Evolutionary conservation across 768 basidiomycete species (phyloP).

Genomic region (Tylopilus plumbeoviolaceoides): DNA sequence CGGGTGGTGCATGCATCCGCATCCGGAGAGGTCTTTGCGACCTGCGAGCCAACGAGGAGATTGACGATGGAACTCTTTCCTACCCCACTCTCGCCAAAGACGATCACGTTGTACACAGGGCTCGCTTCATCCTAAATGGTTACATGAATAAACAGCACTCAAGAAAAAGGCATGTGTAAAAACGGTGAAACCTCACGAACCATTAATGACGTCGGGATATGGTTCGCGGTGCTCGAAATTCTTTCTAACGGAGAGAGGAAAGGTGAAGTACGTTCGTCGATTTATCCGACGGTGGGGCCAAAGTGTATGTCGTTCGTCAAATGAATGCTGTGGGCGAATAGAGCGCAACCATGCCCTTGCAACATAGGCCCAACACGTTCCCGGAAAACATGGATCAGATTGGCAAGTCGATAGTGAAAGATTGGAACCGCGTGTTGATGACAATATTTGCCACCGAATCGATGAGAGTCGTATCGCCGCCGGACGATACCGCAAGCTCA

Average conservation of each 20-base stretch:
- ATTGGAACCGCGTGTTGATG: slow-evolving; percentile 6
- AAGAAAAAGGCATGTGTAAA: not conserved
- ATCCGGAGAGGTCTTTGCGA: slow-evolving; percentile 31
- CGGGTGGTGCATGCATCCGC: slow-evolving; percentile 35
- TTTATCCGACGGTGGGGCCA: not conserved
- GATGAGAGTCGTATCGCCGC: not conserved
- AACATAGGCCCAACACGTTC: slow-evolving; percentile 12
- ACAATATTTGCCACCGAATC: not conserved
- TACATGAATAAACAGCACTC: not conserved
- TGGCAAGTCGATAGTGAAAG: not conserved
- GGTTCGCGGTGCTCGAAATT: not conserved
- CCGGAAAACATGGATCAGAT: not conserved
- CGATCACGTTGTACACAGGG: slow-evolving; percentile 30
- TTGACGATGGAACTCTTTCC: slow-evolving; percentile 45
- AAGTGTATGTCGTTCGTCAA: not conserved
- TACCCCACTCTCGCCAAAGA: slow-evolving; percentile 44
- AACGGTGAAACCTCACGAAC: slow-evolving; percentile 10
- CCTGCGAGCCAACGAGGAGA: slow-evolving; percentile 29
- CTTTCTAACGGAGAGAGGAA: not conserved
- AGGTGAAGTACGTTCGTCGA: not conserved
- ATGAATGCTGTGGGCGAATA: not conserved
- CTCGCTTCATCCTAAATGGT: slow-evolving; percentile 1
- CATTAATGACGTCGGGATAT: not conserved
- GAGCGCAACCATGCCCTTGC: not conserved
- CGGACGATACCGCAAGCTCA: not conserved